Conservation (phyloP, 2,329 filamentous ascomycete genomes). For the Ceratocystis cacaofunesta region DNA sequence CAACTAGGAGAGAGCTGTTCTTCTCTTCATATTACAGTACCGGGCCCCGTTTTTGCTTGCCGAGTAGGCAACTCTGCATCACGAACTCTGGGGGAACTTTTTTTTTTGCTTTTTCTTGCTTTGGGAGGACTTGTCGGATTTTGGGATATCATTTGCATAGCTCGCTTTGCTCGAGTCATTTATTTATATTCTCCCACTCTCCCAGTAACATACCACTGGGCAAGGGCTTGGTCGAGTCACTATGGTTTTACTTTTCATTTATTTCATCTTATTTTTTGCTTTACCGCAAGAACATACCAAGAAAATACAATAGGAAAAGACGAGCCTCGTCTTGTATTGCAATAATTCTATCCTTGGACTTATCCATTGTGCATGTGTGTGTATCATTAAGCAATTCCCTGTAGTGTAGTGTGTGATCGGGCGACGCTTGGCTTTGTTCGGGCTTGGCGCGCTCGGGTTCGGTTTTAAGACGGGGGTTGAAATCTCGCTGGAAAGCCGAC, state of each 20-base stretch:
- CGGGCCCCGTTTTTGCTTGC: not conserved
- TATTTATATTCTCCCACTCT: constrained; percentile 9
- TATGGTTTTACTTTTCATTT: not conserved
- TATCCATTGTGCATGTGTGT: too few relatives aligned
- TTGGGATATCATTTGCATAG: constrained; percentile 7
- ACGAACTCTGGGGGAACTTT: not conserved
- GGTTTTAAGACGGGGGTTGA: not conserved
- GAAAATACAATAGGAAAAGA: not conserved
- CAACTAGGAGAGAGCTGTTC: not conserved
- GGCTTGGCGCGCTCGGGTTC: not conserved
- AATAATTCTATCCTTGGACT: too few relatives aligned
- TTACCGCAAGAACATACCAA: not conserved
- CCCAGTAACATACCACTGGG: not conserved
- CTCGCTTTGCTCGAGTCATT: not conserved
- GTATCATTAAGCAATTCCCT: not conserved
- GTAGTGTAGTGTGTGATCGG: not conserved
- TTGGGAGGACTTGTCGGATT: not conserved
- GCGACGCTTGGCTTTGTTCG: not conserved
- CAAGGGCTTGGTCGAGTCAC: not conserved
- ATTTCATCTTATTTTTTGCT: not conserved
- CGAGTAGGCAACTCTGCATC: not conserved
- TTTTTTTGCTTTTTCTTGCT: constrained; percentile 8
- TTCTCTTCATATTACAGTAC: not conserved
- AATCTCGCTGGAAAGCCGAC: not conserved
- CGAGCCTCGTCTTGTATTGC: too few relatives aligned